These are phyloP conservation scores for Fagopyrum homotropicum DNA, from an alignment of 148 eudicot species.

Conservation along the genomic window DNA sequence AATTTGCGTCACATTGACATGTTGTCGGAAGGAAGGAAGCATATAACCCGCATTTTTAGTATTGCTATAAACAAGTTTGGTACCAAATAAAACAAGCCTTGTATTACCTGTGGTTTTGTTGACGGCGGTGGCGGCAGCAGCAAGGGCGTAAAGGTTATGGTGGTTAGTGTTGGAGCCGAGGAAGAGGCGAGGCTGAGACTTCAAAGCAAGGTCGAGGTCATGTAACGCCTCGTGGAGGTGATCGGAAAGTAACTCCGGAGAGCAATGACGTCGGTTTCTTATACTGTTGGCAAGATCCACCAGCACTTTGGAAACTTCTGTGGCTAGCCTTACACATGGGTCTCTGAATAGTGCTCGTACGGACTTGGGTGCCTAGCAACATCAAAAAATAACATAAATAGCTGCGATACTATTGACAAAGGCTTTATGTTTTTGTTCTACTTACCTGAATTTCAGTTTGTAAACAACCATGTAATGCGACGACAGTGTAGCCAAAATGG, in stretches of 20 bases:
- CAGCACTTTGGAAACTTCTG: slow-evolving; percentile 61
- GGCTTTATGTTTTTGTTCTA: background rate
- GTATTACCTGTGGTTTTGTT: background rate
- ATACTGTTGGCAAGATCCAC: slow-evolving; percentile 66
- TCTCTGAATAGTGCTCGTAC: slow-evolving; percentile 73
- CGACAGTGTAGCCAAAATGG: slow-evolving; percentile 85
- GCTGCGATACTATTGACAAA: background rate
- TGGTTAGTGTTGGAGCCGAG: slow-evolving; percentile 40
- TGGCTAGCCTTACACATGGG: slow-evolving; percentile 55
- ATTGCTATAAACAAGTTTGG: too few species aligned
- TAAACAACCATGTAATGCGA: slow-evolving; percentile 83
- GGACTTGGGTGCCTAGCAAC: slow-evolving; percentile 53
- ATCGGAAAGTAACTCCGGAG: slow-evolving; percentile 71
- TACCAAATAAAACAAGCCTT: too few species aligned
- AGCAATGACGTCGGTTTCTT: slow-evolving; percentile 60
- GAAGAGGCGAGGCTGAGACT: slow-evolving; percentile 80
- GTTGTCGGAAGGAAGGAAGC: too few species aligned
- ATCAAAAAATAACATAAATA: too few species aligned
- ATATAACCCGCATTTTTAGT: too few species aligned
- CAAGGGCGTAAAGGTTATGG: slow-evolving; percentile 24
- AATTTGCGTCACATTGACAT: too few species aligned
- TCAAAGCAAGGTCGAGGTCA: slow-evolving; percentile 72
- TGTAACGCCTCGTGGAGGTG: slow-evolving; percentile 70
- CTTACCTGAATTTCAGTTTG: slow-evolving; percentile 83
- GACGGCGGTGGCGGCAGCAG: slow-evolving; percentile 23